Percentiles rank a stretch among this genome's conserved stretches.
These are phyloP conservation scores for Suillus luteus DNA, from an alignment of 768 basidiomycete species.

Conservation along the genomic window DNA sequence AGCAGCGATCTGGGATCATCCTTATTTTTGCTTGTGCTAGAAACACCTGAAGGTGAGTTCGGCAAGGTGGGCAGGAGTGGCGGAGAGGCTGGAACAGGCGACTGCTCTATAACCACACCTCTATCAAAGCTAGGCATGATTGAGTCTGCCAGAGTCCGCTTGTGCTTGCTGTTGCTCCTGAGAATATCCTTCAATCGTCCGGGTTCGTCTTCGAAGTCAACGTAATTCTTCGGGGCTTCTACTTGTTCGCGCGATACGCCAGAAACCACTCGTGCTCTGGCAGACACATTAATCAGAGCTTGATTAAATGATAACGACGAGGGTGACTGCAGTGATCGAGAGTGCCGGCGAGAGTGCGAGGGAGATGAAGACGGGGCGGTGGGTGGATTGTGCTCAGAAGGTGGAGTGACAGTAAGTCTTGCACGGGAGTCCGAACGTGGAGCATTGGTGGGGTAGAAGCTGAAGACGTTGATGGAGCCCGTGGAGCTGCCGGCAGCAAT, in stretches of 20 bases:
- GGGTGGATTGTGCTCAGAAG: constrained; percentile 13
- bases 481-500: constrained; percentile 21
- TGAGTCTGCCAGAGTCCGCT: constrained; percentile 33
- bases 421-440: neutral
- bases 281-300: constrained; percentile 53
- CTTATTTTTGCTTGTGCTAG: constrained; percentile 16
- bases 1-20: constrained; percentile 45
- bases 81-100: constrained; percentile 20
- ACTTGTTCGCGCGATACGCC: constrained; percentile 68
- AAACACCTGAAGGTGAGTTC: constrained; percentile 19
- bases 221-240: constrained; percentile 76
- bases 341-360: constrained; percentile 29
- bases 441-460: neutral
- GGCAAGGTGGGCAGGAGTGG: constrained; percentile 8
- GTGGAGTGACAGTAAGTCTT: constrained; percentile 8
- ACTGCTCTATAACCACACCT: constrained; percentile 23
- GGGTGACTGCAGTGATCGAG: constrained; percentile 36
- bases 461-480: constrained; percentile 31
- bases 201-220: constrained; percentile 82
- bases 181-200: constrained; percentile 75
- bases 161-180: constrained; percentile 47
- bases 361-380: constrained; percentile 22
- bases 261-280: constrained; percentile 68
- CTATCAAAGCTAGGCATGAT: constrained; percentile 35
- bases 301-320: constrained; percentile 38